Evolutionary conservation across 1,284 basidiomycete genomes (phyloP), one percentile per base, ranked within the genome.

Genomic region (Trichosporon ovoides): DNA sequence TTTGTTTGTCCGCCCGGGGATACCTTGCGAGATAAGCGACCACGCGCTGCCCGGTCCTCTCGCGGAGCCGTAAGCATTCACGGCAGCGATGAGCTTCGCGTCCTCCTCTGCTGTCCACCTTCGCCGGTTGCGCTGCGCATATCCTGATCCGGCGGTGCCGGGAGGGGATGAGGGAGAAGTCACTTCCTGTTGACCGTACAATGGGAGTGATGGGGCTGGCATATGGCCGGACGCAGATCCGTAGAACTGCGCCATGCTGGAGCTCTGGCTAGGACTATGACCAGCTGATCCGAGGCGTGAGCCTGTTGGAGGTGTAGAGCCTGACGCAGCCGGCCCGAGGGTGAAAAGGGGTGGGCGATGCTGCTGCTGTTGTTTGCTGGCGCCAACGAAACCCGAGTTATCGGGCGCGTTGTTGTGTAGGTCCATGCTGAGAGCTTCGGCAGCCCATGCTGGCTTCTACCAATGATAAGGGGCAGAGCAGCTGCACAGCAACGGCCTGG

Each of bases 41-140:
- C 66, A 67, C 16, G 60, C 58, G 2, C 62, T 61, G 3, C 60
- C 64, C 4, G 60, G 51, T 2, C 60, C 63, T 10, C 58, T 52
- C 5, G 55, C 36, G 3, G 38, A 49, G 9, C 66, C 63, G 34
- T 58, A 61, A 49, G 57, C 40, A 24, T 52, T 46, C n/a, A 67
- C 60, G 3, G 66, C 62, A 13, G 51, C 55, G 38, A 53, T 57
- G 14, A 67, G 60, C 31, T 59, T 52, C 3, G 40, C 51, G 49
- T 67, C 66, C 43, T 67, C 66, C 18, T 53, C 53, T 3, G 35
- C 33, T 4, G 62, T 67, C 66, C 66, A 67, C 6, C 46, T 38
- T 20, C 59, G 55, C 19, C 59, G 18, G 16, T 40, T 52, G 16
- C 57, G 40, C 37, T 52, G 55, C 5, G 38, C 22, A 9, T 52